Percentiles rank a stretch among this genome's conserved stretches.
Evolutionary conservation across 139 green algal genomes (phyloP).

Genomic region (Picochlorum sp.): DNA sequence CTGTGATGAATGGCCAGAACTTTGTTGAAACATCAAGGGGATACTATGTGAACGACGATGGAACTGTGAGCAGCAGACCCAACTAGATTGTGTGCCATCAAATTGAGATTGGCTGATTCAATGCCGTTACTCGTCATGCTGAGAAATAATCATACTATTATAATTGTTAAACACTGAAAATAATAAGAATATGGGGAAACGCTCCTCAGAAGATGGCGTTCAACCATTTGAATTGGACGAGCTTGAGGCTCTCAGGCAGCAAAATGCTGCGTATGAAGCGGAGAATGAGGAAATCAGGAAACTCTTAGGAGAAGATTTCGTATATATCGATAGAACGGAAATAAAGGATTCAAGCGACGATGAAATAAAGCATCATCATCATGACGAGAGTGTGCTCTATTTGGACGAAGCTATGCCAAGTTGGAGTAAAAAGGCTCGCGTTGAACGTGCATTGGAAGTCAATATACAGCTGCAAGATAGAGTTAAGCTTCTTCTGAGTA

Average conservation of each 20-base stretch:
- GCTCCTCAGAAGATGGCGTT: too few relatives aligned
- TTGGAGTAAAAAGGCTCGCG: background rate
- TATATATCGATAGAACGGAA: background rate
- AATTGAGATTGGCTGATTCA: too few relatives aligned
- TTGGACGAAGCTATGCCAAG: background rate
- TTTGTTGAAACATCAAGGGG: background rate
- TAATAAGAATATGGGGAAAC: too few relatives aligned
- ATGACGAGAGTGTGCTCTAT: too few relatives aligned
- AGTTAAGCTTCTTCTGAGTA: background rate
- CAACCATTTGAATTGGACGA: background rate
- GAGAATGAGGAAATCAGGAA: background rate
- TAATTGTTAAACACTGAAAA: too few relatives aligned
- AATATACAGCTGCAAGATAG: slow-evolving; percentile 2
- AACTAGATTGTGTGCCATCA: too few relatives aligned
- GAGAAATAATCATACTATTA: too few relatives aligned
- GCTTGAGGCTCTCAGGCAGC: background rate
- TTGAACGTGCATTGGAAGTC: background rate
- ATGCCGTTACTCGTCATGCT: too few relatives aligned
- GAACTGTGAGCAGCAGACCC: background rate
- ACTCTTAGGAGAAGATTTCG: slow-evolving; percentile 1
- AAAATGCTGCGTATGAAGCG: slow-evolving; percentile 4
- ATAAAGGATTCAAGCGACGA: background rate
- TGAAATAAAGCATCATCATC: background rate
- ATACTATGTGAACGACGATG: slow-evolving; percentile 4
- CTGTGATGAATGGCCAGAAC: too few relatives aligned